Evolutionary conservation across 441 rosid genomes (phyloP).

Genomic region (Macaranga tanarius): DNA sequence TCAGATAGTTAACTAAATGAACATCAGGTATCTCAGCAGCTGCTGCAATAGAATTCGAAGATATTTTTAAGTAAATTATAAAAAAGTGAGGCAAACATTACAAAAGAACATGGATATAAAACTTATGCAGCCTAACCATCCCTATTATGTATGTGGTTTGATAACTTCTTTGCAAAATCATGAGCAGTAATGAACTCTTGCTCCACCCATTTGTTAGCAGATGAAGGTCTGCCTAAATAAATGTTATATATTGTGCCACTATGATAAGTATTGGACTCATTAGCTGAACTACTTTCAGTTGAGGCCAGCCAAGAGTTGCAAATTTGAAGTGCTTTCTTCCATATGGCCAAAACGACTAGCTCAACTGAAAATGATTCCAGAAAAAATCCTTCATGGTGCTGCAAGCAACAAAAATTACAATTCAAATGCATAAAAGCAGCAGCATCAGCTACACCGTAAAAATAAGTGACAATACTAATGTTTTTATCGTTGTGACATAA

Average conservation of each 20-base stretch:
- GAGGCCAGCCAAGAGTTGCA: slow-evolving; percentile 54
- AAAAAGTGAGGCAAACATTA: slow-evolving; percentile 15
- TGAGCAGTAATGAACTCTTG: slow-evolving; percentile 55
- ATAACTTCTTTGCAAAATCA: slow-evolving; percentile 60
- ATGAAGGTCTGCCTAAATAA: slow-evolving; percentile 41
- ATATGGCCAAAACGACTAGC: slow-evolving; percentile 66
- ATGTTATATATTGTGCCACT: slow-evolving; percentile 26
- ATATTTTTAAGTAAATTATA: slow-evolving; percentile 14
- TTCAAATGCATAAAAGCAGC: background rate
- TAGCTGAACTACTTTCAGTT: slow-evolving; percentile 33
- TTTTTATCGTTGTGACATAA: no score
- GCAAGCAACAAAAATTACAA: slow-evolving; percentile 31
- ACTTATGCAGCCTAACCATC: slow-evolving; percentile 64
- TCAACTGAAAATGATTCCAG: slow-evolving; percentile 71
- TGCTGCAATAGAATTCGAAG: slow-evolving; percentile 41
- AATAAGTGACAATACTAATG: background rate
- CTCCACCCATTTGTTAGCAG: slow-evolving; percentile 56
- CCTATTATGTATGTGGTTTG: slow-evolving; percentile 41
- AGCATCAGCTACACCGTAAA: background rate
- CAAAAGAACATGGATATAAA: slow-evolving; percentile 4
- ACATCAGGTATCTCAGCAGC: slow-evolving; percentile 75
- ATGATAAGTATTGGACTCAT: slow-evolving; percentile 21
- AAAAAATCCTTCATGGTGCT: slow-evolving; percentile 56
- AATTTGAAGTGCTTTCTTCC: slow-evolving; percentile 63
- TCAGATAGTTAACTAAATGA: no score